Evolutionary conservation across 208 protist species (phyloP), one percentile per base, ranked within the genome.

Genomic region (Novymonas esmeraldas): DNA sequence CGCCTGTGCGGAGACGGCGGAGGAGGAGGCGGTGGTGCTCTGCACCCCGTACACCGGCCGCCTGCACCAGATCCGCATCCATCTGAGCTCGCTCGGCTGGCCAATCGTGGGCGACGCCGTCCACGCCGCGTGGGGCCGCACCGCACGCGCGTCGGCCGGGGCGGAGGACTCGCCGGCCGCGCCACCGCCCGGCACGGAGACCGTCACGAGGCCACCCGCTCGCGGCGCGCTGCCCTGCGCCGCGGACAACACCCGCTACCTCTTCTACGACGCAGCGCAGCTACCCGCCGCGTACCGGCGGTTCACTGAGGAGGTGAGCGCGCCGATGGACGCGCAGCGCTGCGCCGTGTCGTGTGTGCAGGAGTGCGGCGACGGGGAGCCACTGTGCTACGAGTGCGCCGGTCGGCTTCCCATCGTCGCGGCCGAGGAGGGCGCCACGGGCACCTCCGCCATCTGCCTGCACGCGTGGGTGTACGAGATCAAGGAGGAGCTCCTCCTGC

Each of bases 51-150:
- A 96, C 46, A 97, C 95, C 4, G 95, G 95, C 5, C 80, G 94
- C 6, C 83, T 92, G 48, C 94, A 98, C 75, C 95, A 98, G 60
- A 95, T 98, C 36, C 85, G 95, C 10, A 59, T 87, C 50, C 95
- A 98, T 78, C 64, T 97, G 11, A 72, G 76, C 56, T 56, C 70
- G 20, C 75, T 92, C 14, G 88, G 89, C 10, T 79, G 76, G 60
- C 91, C 92, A 11, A 98, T 98, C 57, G 66, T 86, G n/a, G 84
- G 90, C 51, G 95, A 98, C 65, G 46, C 62, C 13, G 58, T 61
- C 3, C 77, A 64, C 61, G 34, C 50, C 7, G 6, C 58, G 16
- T n/a, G n/a, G n/a, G n/a, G n/a, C 5, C 54, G 28, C 20, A 7
- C 26, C 31, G 50, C 14, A 42, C 34, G 16, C 24, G 18, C 7